phyloP scores from a whole-genome alignment of 345 rosid genomes.

The Eucalyptus shirleyi region DNA sequence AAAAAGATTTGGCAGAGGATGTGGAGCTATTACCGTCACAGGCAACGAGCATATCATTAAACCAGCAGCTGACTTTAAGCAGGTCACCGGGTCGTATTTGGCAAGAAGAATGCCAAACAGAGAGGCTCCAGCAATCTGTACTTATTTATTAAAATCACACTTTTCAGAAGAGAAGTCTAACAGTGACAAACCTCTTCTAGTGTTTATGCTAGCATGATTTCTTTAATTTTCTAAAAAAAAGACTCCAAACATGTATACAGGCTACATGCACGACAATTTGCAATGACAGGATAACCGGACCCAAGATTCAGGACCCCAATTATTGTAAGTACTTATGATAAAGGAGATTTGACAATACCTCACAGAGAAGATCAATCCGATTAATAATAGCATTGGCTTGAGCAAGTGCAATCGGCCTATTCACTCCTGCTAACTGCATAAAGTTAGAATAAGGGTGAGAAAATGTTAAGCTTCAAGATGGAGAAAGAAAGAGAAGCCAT shows the following conservation, averaged over 20 bases:
- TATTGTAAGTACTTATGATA: neutral
- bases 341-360: conserved; percentile 25
- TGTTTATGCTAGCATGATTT: neutral
- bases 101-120: conserved; percentile 79
- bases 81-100: conserved; percentile 69
- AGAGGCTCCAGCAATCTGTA: conserved; percentile 81
- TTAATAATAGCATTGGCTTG: conserved; percentile 89
- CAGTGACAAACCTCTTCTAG: neutral
- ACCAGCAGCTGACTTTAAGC: conserved; percentile 71
- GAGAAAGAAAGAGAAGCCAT: neutral
- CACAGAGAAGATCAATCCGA: conserved; percentile 85
- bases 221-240: neutral
- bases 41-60: conserved; percentile 67
- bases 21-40: conserved; percentile 44
- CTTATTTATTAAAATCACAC: neutral
- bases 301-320: neutral
- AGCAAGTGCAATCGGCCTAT: conserved; percentile 85
- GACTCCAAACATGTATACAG: neutral
- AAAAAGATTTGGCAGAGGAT: neutral
- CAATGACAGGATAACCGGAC: neutral
- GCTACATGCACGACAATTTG: neutral
- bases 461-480: neutral
- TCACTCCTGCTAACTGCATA: conserved; percentile 76
- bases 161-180: neutral
- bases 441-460: neutral